Evolutionary conservation across 1,139 yeast species (phyloP), one percentile per base, ranked within the genome.

Genomic region (Geotrichum europaeum): DNA sequence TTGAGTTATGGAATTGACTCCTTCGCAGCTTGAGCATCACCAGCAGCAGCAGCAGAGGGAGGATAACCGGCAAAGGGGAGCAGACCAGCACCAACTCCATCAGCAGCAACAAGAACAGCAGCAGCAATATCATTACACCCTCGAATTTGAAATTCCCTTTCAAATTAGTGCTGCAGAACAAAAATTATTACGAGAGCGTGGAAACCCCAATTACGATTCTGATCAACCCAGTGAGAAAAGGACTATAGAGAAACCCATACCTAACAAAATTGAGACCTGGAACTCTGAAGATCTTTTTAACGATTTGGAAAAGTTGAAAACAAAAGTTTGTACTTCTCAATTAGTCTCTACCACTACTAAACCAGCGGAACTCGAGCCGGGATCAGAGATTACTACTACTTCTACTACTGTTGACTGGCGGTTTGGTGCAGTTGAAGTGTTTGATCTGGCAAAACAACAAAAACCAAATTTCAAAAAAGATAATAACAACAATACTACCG

Each of bases 401-500:
- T n/a, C n/a, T 24, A 25, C 67, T 65, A 40, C 52, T 62, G 58
- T 58, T 9, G 73, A 71, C 54, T 69, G 67, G 66, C 57, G 74
- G 47, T 63, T 64, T 34, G 67, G 70, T 3, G 51, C 68, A 45
- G 67, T 78, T 28, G 73, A 72, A 49, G 63, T 75, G 30, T 66
- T 66, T 3, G 68, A 36, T 36, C 43, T 36, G 43, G 43, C 43
- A 75, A 3, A 64, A 73, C 32, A 77, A 76, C 60, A 73, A 72
- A 76, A 60, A 62, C 59, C 45, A 30, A 25, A 53, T 49, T 20
- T n/a, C 47, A 25, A 36, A 12, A 28, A 15, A 18, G n/a, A 4
- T n/a, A 28, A 18, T 20, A 45, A 10, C 51, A 52, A 25, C 20
- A 47, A 9, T 2, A 24, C 25, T 24, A 3, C 25, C 4, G 3